phyloP scores from a whole-genome alignment of 202 grass and related monocot species.

The Sporobolus alterniflorus region DNA sequence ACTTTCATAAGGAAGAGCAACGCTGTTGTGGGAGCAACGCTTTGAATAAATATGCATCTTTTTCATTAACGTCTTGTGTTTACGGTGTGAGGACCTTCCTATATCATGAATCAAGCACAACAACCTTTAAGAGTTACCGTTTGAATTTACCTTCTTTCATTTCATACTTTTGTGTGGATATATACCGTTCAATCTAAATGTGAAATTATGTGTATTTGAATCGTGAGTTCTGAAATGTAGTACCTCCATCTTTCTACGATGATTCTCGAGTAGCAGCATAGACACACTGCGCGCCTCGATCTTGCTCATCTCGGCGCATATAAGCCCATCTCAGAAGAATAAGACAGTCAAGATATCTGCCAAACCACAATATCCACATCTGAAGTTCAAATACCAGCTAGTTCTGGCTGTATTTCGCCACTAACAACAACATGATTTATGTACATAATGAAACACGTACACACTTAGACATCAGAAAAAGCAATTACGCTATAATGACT shows the following conservation, averaged over 20 bases:
- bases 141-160: too few species aligned
- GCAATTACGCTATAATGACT: constrained; percentile 22
- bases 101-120: background rate
- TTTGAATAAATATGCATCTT: too few species aligned
- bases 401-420: constrained; percentile 44
- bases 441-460: constrained; percentile 50
- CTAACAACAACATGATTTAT: constrained; percentile 36
- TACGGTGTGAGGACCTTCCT: background rate
- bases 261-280: constrained; percentile 11
- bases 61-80: background rate
- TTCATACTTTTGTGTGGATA: too few species aligned
- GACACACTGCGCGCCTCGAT: background rate
- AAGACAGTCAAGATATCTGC: background rate
- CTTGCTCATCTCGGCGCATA: background rate
- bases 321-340: background rate
- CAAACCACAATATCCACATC: constrained; percentile 15
- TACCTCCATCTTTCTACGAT: background rate
- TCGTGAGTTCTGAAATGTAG: background rate
- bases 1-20: background rate
- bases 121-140: too few species aligned
- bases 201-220: too few species aligned
- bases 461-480: constrained; percentile 15
- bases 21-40: background rate
- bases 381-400: constrained; percentile 22
- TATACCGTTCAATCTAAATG: too few species aligned